phyloP scores from a whole-genome alignment of 1,139 yeast genomes.

The Suhomyces atakaporum region DNA sequence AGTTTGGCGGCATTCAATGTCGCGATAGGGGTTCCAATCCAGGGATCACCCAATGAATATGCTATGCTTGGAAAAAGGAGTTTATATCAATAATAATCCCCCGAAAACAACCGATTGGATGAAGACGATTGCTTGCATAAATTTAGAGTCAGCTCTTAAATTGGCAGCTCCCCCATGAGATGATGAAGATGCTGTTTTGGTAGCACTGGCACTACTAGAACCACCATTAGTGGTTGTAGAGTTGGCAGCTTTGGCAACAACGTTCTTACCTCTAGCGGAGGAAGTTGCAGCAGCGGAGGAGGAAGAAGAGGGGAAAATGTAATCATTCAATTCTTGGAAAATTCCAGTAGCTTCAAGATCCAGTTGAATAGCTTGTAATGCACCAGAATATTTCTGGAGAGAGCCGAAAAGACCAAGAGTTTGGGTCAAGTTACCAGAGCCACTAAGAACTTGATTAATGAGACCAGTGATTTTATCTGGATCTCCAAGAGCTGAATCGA shows the following conservation, averaged over 20 bases:
- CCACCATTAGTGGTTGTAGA: conserved; percentile 11
- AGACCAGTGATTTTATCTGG: conserved; percentile 26
- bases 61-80: not conserved
- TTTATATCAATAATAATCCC: conserved; percentile 21
- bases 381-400: conserved; percentile 35
- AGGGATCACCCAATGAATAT: not conserved
- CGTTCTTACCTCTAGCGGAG: conserved; percentile 4
- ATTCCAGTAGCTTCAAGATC: conserved; percentile 44
- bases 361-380: conserved; percentile 30
- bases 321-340: conserved; percentile 41
- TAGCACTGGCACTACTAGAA: conserved; percentile 10
- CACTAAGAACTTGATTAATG: conserved; percentile 29
- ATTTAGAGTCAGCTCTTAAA: conserved; percentile 12
- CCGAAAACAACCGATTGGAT: conserved; percentile 25
- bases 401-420: conserved; percentile 10
- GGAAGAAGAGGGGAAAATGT: conserved; percentile 33
- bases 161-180: conserved; percentile 16
- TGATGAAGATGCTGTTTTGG: conserved; percentile 14
- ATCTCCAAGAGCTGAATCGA: conserved; percentile 27
- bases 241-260: conserved; percentile 13
- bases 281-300: conserved; percentile 14
- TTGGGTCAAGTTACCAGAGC: conserved; percentile 15
- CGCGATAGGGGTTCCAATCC: not conserved
- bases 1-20: not conserved
- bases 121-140: conserved; percentile 19